Evolutionary conservation across 768 basidiomycete genomes (phyloP).

Genomic region (Suillus subaureus): DNA sequence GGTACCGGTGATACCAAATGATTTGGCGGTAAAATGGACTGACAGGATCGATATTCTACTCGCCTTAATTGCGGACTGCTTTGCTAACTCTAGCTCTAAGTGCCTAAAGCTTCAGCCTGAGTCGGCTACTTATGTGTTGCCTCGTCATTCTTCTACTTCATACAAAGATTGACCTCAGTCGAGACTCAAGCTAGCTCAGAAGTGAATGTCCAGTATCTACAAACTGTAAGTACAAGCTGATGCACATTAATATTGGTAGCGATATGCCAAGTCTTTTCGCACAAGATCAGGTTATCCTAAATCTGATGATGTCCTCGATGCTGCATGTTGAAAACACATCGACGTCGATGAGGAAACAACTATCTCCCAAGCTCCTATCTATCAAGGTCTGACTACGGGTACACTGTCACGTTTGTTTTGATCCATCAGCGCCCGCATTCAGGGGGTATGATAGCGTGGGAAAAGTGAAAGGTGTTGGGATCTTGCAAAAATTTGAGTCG

Average conservation of each 20-base stretch:
- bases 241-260: not conserved
- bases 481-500: not conserved
- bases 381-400: not conserved
- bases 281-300: not conserved
- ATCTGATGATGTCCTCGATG: not conserved
- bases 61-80: no score
- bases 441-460: not conserved
- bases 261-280: not conserved
- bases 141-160: not conserved
- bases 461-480: not conserved
- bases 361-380: not conserved
- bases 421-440: no score
- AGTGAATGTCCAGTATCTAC: not conserved
- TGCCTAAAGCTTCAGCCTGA: not conserved
- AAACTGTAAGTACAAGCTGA: not conserved
- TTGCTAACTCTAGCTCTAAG: not conserved
- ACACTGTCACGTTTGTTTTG: not conserved
- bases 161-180: not conserved
- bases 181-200: not conserved
- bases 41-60: not conserved
- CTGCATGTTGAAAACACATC: not conserved
- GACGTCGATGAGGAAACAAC: not conserved
- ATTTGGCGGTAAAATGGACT: not conserved
- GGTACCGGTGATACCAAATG: not conserved
- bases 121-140: not conserved